Evolutionary conservation across 495 filamentous ascomycete species (phyloP), one percentile per base, ranked within the genome.

Genomic region (Acidiella bohemica): DNA sequence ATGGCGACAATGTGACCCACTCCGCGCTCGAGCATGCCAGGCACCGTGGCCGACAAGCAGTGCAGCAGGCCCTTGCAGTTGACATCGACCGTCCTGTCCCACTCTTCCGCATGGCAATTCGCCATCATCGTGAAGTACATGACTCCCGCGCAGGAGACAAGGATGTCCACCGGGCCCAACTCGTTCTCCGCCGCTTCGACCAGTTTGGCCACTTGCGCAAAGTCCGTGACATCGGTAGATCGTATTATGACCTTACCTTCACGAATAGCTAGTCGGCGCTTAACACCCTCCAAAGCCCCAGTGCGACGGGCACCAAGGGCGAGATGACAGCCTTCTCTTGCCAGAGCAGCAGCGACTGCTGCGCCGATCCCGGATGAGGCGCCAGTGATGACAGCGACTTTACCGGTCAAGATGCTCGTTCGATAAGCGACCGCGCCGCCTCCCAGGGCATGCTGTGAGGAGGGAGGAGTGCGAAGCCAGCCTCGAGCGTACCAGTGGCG

Each of bases 51-150:
- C 1, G 71, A 63, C 2, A 80, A 54, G 41, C 68, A 70, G 59
- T 81, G 63, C n/a, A 81, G 55, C 9, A 81, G 61, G 40, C 76
- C 77, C 54, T 80, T 80, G 68, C 76, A 80, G 57, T 80, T 80
- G 23, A 80, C 74, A 40, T 80, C 76, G 13, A 78, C 74, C 2
- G 75, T 80, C 27, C 71, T 71, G 39, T 80, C 73, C 76, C 77
- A 81, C 41, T 81, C 70, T 4, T 78, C 73, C 5, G 53, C 67
- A 41, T 76, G 63, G 18, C 57, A 62, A 51, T 81, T 80, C 3
- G 72, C 67, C 76, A 81, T 80, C 70, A 80, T 72, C 12, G 75
- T 80, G 58, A 72, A 81, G 57, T 81, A 81, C 77, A 81, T 81
- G 40, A 81, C 77, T 11, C 76, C 77, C 0, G 77, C 75, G 54